These are phyloP conservation scores for Myochromella boudieri DNA, from an alignment of 768 basidiomycete genomes.

Conservation along the genomic window DNA sequence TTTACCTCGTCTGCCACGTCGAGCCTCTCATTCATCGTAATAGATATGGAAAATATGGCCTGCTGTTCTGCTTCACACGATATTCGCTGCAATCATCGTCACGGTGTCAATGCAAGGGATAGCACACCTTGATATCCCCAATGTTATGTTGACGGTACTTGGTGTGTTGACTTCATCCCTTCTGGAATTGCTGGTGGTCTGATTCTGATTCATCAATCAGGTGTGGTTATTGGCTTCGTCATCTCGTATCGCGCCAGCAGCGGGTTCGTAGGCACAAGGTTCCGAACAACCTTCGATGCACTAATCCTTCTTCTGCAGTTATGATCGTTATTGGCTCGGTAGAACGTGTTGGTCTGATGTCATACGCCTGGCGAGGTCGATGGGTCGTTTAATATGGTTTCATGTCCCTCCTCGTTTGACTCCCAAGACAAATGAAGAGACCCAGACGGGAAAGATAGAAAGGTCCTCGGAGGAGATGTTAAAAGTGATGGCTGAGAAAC, in stretches of 20 bases:
- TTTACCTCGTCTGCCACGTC: neutral
- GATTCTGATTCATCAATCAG: constrained; percentile 19
- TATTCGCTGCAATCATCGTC: constrained; percentile 54
- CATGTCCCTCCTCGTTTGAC: constrained; percentile 53
- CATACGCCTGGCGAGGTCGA: constrained; percentile 46
- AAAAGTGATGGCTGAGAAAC: constrained; percentile 61
- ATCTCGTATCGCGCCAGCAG: constrained; percentile 65
- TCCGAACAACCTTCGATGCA: neutral
- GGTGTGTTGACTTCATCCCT: constrained; percentile 33
- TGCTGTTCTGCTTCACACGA: constrained; percentile 59
- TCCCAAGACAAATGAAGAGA: constrained; percentile 39
- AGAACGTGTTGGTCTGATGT: constrained; percentile 57
- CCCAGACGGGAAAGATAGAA: constrained; percentile 24
- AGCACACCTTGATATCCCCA: constrained; percentile 46
- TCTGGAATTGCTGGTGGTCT: neutral
- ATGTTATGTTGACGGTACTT: constrained; percentile 59
- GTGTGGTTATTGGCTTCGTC: constrained; percentile 61
- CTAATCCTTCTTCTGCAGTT: constrained; percentile 31
- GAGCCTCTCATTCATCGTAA: neutral
- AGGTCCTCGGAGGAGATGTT: constrained; percentile 41
- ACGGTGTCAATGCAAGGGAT: constrained; percentile 39
- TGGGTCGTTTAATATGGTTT: constrained; percentile 60
- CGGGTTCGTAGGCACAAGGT: constrained; percentile 39
- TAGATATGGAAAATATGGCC: constrained; percentile 69
- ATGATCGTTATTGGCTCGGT: constrained; percentile 66